phyloP scores from a whole-genome alignment of 177 flowering plant species.

The Vitis hybrid region DNA sequence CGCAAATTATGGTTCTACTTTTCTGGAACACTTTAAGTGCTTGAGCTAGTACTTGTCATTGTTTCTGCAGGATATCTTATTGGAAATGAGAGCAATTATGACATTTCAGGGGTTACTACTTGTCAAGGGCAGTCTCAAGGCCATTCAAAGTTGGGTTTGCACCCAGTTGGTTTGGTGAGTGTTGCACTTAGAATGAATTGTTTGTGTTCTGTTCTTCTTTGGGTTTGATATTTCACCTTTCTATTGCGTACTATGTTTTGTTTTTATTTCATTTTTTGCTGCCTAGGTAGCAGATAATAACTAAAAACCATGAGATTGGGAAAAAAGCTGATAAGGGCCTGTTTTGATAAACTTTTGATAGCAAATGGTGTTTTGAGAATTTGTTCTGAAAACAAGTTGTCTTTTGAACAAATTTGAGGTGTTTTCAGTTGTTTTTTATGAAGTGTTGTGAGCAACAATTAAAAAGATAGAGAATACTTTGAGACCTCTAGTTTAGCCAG shows the following conservation, averaged over 20 bases:
- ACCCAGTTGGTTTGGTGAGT: constrained; percentile 33
- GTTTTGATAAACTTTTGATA: too few species aligned
- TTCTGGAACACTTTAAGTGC: constrained; percentile 7
- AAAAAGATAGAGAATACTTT: too few species aligned
- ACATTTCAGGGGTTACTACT: constrained; percentile 39
- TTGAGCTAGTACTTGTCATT: constrained; percentile 16
- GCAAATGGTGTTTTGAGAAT: too few species aligned
- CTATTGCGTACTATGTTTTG: neutral
- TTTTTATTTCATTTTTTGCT: neutral
- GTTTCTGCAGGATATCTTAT: constrained; percentile 33
- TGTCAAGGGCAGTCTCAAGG: constrained; percentile 24
- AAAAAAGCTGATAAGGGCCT: too few species aligned
- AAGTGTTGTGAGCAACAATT: too few species aligned
- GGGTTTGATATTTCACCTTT: neutral
- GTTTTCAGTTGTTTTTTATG: too few species aligned
- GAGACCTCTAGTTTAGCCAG: too few species aligned
- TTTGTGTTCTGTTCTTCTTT: neutral
- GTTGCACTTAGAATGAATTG: neutral
- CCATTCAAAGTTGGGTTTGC: constrained; percentile 17
- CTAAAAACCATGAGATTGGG: too few species aligned
- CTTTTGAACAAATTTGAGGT: too few species aligned
- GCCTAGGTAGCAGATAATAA: too few species aligned
- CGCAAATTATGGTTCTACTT: neutral
- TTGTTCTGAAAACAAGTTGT: too few species aligned
- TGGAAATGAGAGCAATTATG: constrained; percentile 38